A percentile compares a stretch with the other conserved stretches of the same genome.
phyloP scores from a whole-genome alignment of 208 protist genomes.

The Trypanosomatidae sp. region DNA sequence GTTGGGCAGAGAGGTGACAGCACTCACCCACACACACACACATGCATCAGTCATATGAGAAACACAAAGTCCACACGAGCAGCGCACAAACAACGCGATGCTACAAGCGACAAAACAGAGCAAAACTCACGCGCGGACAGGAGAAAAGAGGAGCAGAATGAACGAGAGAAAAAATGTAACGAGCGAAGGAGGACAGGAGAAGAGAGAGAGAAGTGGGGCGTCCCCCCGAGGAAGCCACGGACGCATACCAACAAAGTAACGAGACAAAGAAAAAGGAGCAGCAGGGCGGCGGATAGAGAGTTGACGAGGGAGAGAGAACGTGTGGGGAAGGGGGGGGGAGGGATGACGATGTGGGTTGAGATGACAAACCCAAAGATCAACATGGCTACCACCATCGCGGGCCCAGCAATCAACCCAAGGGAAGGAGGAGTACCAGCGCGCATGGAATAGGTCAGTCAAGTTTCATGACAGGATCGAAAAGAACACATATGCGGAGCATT shows the following conservation, averaged over 20 bases:
- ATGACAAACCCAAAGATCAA: too few relatives aligned
- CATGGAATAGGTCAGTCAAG: not conserved
- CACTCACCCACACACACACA: not conserved
- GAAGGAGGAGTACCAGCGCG: not conserved
- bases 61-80: too few relatives aligned
- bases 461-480: not conserved
- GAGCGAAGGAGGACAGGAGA: constrained; percentile 5
- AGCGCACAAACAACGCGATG: too few relatives aligned
- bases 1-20: not conserved
- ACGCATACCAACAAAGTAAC: not conserved
- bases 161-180: constrained; percentile 1
- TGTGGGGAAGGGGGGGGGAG: not conserved
- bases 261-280: not conserved
- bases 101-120: too few relatives aligned
- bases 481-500: not conserved
- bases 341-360: not conserved
- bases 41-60: not conserved
- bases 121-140: too few relatives aligned
- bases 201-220: not conserved
- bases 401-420: not conserved
- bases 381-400: not conserved
- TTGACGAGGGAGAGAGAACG: not conserved
- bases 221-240: not conserved
- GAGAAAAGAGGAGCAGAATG: too few relatives aligned
- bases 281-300: not conserved